Base-by-base conservation (phyloP, 306 rosid species). In the Cucurbita ficifolia region DNA sequence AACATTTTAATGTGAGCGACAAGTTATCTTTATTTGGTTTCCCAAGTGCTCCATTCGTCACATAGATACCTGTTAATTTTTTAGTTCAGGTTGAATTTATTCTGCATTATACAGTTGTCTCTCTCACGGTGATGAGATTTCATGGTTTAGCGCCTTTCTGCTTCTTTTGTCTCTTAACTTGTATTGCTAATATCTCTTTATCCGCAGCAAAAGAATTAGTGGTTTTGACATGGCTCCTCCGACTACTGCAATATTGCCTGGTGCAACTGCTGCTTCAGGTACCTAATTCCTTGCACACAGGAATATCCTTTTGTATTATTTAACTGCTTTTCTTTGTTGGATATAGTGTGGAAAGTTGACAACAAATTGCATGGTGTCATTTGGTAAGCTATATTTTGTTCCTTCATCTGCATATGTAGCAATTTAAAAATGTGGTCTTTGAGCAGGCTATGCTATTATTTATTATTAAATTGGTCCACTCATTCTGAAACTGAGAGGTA, bases 161-260 rank as follows among this genome's bases (percentile, higher is more conserved):
- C 57, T 18, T 45, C 75, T 49, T 67, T 45, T 38, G 14, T 22
- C n/a, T 61, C 19, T 63, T 24, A 76, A 40, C 43, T 81, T 75
- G 55, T 57, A 49, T 42, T 81, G 48, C 89, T 89, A 78, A 86
- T 75, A 54, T 36, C 63, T 53, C 35, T 67, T 76, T 70, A 55
- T 81, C 74, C 77, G 63, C 97, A 94, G 99, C 91, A 94, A 94
- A 88, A 87, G 99, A 87, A 89, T 88, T 63, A 94, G 99, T 81
- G 99, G 99, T 82, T 94, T 94, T 81, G 99, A 94, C 81, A 86
- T 91, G 96, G 99, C 97, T 8, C 99, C 99, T 71, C 97, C 99
- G 76, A 79, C 99, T 68, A 79, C 99, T 76, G 92, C 97, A 76
- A 70, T 89, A 79, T 76, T 91, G 75, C 74, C 96, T 60, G 86